A percentile compares a stretch with the other conserved stretches of the same genome.
Evolutionary conservation across 345 rosid genomes (phyloP).

Genomic region (Camelina sativa): DNA sequence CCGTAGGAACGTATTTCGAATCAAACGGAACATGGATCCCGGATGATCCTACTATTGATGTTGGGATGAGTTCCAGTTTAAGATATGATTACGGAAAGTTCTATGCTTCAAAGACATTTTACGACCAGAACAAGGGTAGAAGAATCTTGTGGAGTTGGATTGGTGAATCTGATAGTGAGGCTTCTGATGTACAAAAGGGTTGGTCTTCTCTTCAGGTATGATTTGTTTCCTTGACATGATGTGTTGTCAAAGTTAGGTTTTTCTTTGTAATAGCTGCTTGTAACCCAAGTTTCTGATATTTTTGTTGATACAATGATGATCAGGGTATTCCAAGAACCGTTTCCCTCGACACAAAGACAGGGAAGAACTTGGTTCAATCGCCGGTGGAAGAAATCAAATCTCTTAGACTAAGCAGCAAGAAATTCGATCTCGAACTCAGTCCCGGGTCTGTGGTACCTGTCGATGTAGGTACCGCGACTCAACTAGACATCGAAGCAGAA

Average conservation of each 20-base stretch:
- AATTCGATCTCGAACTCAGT: slow-evolving; percentile 51
- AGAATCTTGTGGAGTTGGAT: slow-evolving; percentile 96
- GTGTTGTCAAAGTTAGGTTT: slow-evolving; percentile 7
- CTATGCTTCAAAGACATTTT: slow-evolving; percentile 93
- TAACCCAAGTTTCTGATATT: neutral
- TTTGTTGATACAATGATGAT: neutral
- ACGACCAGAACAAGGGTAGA: slow-evolving; percentile 65
- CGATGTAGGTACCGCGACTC: slow-evolving; percentile 62
- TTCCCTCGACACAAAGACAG: slow-evolving; percentile 66
- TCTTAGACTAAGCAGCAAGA: slow-evolving; percentile 62
- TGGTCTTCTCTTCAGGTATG: slow-evolving; percentile 96
- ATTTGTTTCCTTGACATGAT: neutral
- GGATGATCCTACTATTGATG: slow-evolving; percentile 72
- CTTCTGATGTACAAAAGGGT: slow-evolving; percentile 73
- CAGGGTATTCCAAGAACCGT: slow-evolving; percentile 82
- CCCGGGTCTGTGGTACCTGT: slow-evolving; percentile 70
- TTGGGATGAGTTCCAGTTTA: slow-evolving; percentile 71
- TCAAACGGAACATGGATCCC: slow-evolving; percentile 72
- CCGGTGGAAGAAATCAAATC: slow-evolving; percentile 87
- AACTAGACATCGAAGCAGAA: slow-evolving; percentile 74
- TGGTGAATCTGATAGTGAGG: slow-evolving; percentile 82
- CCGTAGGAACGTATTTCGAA: slow-evolving; percentile 77
- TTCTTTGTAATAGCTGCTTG: neutral
- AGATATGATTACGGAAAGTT: slow-evolving; percentile 79
- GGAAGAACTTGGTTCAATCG: slow-evolving; percentile 72